A percentile compares a stretch with the other conserved stretches of the same genome.
Conservation (phyloP, 164 flowering plant species). For the Stephania yunnanensis region DNA sequence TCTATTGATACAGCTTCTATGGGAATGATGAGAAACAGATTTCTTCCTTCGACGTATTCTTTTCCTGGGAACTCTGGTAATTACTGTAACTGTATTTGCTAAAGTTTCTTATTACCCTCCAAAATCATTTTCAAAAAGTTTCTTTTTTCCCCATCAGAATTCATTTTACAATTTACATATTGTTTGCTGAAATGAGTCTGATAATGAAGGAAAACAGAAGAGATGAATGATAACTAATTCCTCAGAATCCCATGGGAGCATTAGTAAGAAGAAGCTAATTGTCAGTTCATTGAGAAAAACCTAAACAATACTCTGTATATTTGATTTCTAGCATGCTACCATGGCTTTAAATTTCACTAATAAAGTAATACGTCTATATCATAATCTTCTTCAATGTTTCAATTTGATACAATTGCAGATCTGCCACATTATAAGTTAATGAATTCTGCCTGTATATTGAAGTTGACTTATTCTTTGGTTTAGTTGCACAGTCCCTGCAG, state of each 20-base stretch:
- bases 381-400: background rate
- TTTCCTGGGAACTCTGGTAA: slow-evolving; percentile 53
- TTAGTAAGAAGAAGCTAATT: background rate
- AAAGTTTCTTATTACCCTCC: background rate
- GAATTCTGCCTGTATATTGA: background rate
- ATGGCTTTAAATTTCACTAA: background rate
- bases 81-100: background rate
- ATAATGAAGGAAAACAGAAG: background rate
- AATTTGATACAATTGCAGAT: background rate
- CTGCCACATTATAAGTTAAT: background rate
- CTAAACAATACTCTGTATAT: too few species aligned
- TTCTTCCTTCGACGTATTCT: slow-evolving; percentile 38
- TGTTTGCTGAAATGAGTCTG: background rate
- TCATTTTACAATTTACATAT: background rate
- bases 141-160: background rate
- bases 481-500: background rate
- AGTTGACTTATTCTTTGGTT: background rate
- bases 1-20: slow-evolving; percentile 28
- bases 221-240: background rate
- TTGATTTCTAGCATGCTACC: background rate
- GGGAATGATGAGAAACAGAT: slow-evolving; percentile 35
- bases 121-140: background rate
- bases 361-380: background rate
- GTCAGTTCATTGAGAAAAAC: too few species aligned
- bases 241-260: background rate